Conservation (phyloP, 2,329 filamentous ascomycete species). For the Penicillium sp. region DNA sequence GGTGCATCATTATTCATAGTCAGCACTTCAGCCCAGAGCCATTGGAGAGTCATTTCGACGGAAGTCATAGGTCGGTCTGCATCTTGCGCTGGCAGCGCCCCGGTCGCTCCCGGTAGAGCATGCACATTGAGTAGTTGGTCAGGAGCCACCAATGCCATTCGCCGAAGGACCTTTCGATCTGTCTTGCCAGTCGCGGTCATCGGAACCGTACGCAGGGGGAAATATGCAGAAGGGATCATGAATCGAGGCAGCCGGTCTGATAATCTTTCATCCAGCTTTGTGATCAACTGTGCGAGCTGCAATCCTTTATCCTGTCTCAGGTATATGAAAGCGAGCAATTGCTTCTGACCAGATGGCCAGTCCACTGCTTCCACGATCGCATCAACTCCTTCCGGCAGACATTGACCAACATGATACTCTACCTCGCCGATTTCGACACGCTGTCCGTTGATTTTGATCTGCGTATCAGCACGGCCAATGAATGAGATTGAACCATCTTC, state of each 20-base stretch:
- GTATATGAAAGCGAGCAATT: not conserved
- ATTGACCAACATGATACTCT: constrained; percentile 7
- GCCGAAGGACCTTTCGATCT: constrained; percentile 2
- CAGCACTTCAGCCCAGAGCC: constrained; percentile 12
- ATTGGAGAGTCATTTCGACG: not conserved
- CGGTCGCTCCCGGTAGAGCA: not conserved
- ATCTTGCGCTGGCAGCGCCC: not conserved
- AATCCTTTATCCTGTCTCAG: not conserved
- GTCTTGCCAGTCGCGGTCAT: constrained; percentile 7
- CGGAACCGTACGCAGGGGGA: not conserved
- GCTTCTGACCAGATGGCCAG: not conserved
- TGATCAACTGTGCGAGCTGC: not conserved
- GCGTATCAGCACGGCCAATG: constrained; percentile 12
- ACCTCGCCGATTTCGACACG: constrained; percentile 21
- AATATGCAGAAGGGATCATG: constrained; percentile 6
- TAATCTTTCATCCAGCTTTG: not conserved
- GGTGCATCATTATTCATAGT: not conserved
- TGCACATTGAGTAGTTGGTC: not conserved
- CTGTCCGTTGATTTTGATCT: constrained; percentile 23
- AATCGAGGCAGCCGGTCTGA: constrained; percentile 1
- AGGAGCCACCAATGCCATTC: not conserved
- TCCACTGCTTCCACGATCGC: not conserved
- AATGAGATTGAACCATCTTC: constrained; percentile 36
- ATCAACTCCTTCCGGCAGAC: not conserved
- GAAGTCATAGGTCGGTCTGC: not conserved